These are phyloP conservation scores for Oemleria cerasiformis DNA, from an alignment of 306 rosid genomes.

Conservation along the genomic window DNA sequence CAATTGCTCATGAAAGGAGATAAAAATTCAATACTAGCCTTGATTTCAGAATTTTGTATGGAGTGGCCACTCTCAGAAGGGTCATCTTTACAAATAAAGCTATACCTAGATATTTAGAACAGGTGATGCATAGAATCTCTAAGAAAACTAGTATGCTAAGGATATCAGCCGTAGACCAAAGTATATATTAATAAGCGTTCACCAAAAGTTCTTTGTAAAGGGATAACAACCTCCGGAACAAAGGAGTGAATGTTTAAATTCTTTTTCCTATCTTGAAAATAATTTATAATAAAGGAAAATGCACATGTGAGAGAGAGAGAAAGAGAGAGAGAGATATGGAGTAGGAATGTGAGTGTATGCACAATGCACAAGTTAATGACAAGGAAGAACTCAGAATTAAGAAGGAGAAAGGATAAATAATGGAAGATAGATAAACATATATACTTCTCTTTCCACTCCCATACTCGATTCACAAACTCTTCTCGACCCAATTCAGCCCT, in stretches of 20 bases:
- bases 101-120: neutral
- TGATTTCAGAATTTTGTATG: neutral
- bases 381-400: neutral
- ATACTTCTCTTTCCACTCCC: slow-evolving; percentile 99
- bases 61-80: neutral
- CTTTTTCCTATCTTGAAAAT: no score
- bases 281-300: no score
- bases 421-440: slow-evolving; percentile 22
- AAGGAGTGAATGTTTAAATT: no score
- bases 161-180: neutral
- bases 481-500: slow-evolving; percentile 80
- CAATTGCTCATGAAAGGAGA: neutral
- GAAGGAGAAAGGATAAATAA: slow-evolving; percentile 25
- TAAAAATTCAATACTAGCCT: neutral
- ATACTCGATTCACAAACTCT: slow-evolving; percentile 74
- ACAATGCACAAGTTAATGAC: neutral
- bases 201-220: neutral
- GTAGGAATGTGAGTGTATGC: neutral
- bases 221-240: no score
- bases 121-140: neutral
- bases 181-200: neutral
- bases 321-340: neutral
- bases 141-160: neutral
- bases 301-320: no score
- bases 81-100: neutral